Evolutionary conservation across 1,139 yeast genomes (phyloP).

Genomic region (Yamadazyma friedrichii): DNA sequence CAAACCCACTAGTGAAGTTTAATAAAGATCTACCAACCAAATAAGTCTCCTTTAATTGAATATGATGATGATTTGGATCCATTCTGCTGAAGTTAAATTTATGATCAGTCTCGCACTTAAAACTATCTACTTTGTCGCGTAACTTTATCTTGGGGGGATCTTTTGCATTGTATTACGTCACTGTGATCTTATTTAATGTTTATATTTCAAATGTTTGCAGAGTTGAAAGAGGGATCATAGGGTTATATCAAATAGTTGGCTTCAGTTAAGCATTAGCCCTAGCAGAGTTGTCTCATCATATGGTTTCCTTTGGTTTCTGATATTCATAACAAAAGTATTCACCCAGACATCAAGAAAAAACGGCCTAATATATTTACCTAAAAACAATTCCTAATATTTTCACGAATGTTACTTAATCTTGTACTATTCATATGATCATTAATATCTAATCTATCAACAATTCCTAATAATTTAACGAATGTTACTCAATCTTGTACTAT

Average conservation of each 20-base stretch:
- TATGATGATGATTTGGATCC: constrained; percentile 22
- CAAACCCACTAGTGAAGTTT: constrained; percentile 58
- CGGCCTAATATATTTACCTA: no score
- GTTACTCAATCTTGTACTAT: constrained; percentile 44
- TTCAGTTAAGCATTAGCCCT: no score
- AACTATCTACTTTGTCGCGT: not conserved
- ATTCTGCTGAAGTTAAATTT: not conserved
- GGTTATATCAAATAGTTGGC: no score
- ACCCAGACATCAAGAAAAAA: no score
- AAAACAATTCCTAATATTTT: no score
- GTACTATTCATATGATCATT: constrained; percentile 51
- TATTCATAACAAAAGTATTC: no score
- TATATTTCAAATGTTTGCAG: no score
- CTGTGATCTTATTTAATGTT: no score
- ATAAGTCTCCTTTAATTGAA: constrained; percentile 38
- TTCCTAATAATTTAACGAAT: constrained; percentile 39
- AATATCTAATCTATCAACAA: constrained; percentile 55
- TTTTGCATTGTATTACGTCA: no score
- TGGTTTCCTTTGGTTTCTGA: no score
- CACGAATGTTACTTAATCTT: constrained; percentile 44
- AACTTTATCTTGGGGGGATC: not conserved
- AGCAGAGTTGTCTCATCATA: no score
- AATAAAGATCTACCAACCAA: constrained; percentile 55
- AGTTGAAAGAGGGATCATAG: no score
- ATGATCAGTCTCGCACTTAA: not conserved